Evolutionary conservation across 257 asterid genomes (phyloP).

Genomic region (Leonotis leonurus): DNA sequence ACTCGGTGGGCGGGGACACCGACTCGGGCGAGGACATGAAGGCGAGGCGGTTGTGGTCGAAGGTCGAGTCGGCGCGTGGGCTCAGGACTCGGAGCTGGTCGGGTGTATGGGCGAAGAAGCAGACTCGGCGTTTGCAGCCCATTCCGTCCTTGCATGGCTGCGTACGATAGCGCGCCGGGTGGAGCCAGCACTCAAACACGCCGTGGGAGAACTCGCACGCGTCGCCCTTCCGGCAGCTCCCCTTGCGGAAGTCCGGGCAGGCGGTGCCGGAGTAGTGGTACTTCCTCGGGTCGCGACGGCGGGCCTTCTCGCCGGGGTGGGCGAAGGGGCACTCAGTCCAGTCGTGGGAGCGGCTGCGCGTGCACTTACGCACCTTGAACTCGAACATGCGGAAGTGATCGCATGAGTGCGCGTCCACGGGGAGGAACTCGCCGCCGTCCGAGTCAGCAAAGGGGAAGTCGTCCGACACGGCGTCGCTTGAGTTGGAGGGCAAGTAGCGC

Average conservation of each 20-base stretch:
- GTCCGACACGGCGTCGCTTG: conserved; percentile 23
- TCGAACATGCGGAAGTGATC: conserved; percentile 83
- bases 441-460: conserved; percentile 23
- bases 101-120: conserved; percentile 83
- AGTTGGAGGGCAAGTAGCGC: conserved; percentile 52
- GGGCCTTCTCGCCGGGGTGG: conserved; percentile 87
- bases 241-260: conserved; percentile 72
- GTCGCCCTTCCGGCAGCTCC: conserved; percentile 56
- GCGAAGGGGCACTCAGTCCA: conserved; percentile 95
- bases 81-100: conserved; percentile 62
- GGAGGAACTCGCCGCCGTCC: conserved; percentile 34
- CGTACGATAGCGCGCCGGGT: conserved; percentile 79
- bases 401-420: conserved; percentile 69
- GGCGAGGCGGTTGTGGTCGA: conserved; percentile 30
- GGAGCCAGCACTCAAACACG: conserved; percentile 87
- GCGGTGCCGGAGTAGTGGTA: conserved; percentile 66
- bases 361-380: conserved; percentile 68
- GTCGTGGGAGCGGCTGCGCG: conserved; percentile 73
- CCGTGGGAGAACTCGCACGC: conserved; percentile 76
- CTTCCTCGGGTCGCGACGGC: conserved; percentile 86
- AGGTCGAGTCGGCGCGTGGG: conserved; percentile 46
- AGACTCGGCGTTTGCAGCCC: conserved; percentile 57
- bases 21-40: conserved; percentile 38
- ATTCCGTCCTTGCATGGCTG: conserved; percentile 84
- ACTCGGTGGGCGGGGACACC: conserved; percentile 27